Base-by-base conservation (phyloP, 2,329 filamentous ascomycete genomes). In the Graphilbum ipis-grandicollis region DNA sequence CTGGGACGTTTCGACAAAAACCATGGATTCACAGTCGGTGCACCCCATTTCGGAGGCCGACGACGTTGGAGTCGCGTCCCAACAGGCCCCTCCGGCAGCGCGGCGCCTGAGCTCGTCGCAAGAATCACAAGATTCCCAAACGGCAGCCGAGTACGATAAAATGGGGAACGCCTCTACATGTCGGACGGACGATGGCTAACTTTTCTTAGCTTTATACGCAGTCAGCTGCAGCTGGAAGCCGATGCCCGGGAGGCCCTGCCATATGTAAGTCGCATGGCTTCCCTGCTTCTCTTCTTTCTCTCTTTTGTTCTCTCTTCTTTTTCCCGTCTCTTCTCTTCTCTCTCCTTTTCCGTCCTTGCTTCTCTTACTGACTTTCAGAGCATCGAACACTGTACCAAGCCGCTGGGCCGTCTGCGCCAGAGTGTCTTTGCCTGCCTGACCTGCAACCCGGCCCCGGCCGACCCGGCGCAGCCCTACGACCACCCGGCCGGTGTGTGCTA, bases 171-270 rank as follows among this genome's bases (percentile, higher is more conserved):
- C 21, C 21, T 23, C 6, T 10, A 23, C 6, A 10, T 5, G 21
- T 23, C 21, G 6, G 21, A 23, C n/a, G n/a, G 21, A 23, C 21
- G 21, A 23, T 23, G 21, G 32, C 13, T 33, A 2, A 25, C 6
- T 33, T 45, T 15, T 44, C 9, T n/a, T 31, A 88, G 81, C 21
- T 96, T 92, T 53, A 84, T 98, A 46, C 75, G 83, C 48, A 76
- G 75, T 38, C 90, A 98, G 54, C 76, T 94, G 51, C 75, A 79
- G 46, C 76, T 98, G 37, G 90, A 98, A 59, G 83, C 82, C 17
- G 90, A 98, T 59, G 90, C 90, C 33, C 84, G 86, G 48, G 88
- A 98, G 64, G 82, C 82, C 42, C 69, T 98, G 7, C 90, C 90
- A 46, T 98, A 93, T 54, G 84, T 92, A 61, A 50, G 73, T 49